phyloP scores from a whole-genome alignment of 176 grass and related monocot genomes.

The Melocanna baccifera region DNA sequence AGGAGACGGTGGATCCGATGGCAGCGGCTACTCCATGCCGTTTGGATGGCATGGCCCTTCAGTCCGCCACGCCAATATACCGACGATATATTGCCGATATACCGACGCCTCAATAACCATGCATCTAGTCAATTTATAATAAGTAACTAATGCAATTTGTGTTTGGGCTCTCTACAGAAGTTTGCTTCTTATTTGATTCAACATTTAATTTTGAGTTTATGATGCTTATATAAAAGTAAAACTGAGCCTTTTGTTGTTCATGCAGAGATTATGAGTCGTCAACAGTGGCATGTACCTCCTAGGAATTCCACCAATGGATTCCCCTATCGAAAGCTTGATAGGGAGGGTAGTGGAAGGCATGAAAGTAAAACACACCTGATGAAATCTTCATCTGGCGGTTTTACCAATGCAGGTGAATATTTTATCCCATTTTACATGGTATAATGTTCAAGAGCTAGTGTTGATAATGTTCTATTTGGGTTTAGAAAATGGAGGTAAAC shows the following conservation, averaged over 20 bases:
- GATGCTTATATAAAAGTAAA: neutral
- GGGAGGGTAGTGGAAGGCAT: constrained; percentile 52
- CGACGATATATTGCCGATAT: too few species aligned
- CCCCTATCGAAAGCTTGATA: constrained; percentile 52
- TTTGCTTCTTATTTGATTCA: neutral
- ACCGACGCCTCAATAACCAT: too few species aligned
- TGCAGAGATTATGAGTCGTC: constrained; percentile 71
- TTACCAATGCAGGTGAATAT: constrained; percentile 41
- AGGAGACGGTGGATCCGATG: too few species aligned
- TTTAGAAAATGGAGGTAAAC: constrained; percentile 59
- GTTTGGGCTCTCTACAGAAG: neutral
- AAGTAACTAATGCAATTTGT: neutral
- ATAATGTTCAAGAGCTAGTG: constrained; percentile 10
- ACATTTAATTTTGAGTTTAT: neutral
- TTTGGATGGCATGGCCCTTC: too few species aligned
- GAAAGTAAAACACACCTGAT: constrained; percentile 49
- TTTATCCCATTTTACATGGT: neutral
- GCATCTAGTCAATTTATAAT: neutral
- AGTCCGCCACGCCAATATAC: too few species aligned
- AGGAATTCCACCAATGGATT: constrained; percentile 61
- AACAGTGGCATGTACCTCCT: constrained; percentile 47
- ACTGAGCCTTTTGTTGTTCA: constrained; percentile 18
- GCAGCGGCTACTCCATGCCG: too few species aligned
- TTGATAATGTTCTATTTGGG: constrained; percentile 38
- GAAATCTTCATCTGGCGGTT: constrained; percentile 40